Base-by-base conservation (phyloP, 2,329 filamentous ascomycete genomes). In the Sporothrix variecibatus region DNA sequence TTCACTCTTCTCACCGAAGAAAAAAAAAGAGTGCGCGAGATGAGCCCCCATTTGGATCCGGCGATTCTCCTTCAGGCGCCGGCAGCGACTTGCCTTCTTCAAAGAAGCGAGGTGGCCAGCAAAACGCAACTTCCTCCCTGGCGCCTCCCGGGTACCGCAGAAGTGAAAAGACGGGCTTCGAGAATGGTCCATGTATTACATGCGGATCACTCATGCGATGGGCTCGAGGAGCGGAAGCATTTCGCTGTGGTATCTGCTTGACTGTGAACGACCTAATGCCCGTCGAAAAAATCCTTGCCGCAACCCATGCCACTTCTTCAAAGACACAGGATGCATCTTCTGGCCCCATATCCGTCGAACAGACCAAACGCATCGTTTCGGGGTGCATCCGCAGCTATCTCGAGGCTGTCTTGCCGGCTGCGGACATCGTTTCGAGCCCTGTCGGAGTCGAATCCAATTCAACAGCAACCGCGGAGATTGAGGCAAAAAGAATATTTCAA, bases 141-240 rank as follows among this genome's bases (percentile, higher is more conserved):
- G 28, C 46, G 9, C 20, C 28, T n/a, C 15, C 20, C 23, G 26
- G 17, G 11, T 12, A 17, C 28, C 12, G 43, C 20, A 11, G 43
- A 51, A 49, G 75, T 74, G 84, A 81, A 76, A 89, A 87, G 77
- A 89, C 93, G 28, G 71, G 71, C 77, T 89, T 92, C 79, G 85
- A 86, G 38, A 91, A 89, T 43, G 92, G 93, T 28, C 91, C 89
- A 78, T 97, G 94, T 81, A 94, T 95, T 89, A 95, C 94, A 46
- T 97, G 94, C 81, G 93, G 92, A 78, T 92, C 92, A 72, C 89
- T 91, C 73, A 91, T 97, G 77, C 88, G 92, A 73, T 97, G 94
- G 91, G 94, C 94, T 1, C 89, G 87, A 76, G 89, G 91, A 72
- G 83, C 94, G 75, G 88, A 88, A 49, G 88, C 92, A 51, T 97